Evolutionary conservation across 441 rosid genomes (phyloP).

Genomic region (Gossypium laxum): DNA sequence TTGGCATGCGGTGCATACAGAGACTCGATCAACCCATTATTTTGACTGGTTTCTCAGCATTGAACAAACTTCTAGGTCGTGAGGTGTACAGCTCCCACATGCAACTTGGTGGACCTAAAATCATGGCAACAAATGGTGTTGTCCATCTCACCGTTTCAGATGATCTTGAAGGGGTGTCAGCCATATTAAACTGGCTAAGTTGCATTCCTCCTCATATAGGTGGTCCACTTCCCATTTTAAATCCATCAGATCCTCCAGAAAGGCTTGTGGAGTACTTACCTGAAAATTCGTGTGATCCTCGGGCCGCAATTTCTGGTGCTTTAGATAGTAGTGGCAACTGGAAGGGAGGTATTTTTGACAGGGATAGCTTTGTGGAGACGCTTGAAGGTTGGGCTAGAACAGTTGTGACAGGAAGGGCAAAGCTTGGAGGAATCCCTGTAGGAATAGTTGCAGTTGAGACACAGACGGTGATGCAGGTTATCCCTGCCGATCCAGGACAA

Average conservation of each 20-base stretch:
- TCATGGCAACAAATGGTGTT: constrained; percentile 98
- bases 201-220: constrained; percentile 72
- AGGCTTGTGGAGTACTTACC: constrained; percentile 80
- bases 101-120: constrained; percentile 99
- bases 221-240: constrained; percentile 62
- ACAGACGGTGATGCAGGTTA: constrained; percentile 94
- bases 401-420: constrained; percentile 97
- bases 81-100: constrained; percentile 99
- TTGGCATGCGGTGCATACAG: constrained; percentile 99
- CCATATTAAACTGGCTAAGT: constrained; percentile 92
- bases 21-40: constrained; percentile 98
- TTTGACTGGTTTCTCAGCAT: constrained; percentile 93
- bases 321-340: constrained; percentile 63
- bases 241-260: constrained; percentile 68
- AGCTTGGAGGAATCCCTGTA: constrained; percentile 94
- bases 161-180: constrained; percentile 90
- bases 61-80: constrained; percentile 97
- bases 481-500: constrained; percentile 99
- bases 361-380: constrained; percentile 79
- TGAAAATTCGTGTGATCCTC: constrained; percentile 91
- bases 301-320: constrained; percentile 78
- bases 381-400: constrained; percentile 99
- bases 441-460: constrained; percentile 99
- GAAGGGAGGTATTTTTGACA: constrained; percentile 96
- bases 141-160: constrained; percentile 97